phyloP scores from a whole-genome alignment of 345 rosid genomes.

The Garcia nutans region DNA sequence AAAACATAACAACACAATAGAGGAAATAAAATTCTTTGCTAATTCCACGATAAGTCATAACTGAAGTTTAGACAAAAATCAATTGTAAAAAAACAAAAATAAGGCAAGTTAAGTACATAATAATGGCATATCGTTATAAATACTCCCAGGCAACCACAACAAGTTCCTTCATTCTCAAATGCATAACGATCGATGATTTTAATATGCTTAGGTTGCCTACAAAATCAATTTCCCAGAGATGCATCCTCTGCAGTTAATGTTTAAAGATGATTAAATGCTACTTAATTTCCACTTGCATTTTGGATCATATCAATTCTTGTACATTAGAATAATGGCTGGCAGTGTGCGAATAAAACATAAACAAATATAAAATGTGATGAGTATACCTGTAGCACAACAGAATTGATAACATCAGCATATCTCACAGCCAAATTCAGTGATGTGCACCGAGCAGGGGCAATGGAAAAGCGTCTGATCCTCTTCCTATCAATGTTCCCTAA shows the following conservation, averaged over 20 bases:
- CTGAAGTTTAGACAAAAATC: not conserved
- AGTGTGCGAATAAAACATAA: not conserved
- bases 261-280: too few species aligned
- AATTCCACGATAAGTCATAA: not conserved
- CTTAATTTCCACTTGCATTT: not conserved
- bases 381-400: constrained; percentile 83
- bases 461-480: constrained; percentile 74
- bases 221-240: not conserved
- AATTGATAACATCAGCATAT: constrained; percentile 81
- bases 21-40: not conserved
- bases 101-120: not conserved
- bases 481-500: constrained; percentile 74
- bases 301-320: not conserved
- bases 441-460: constrained; percentile 92
- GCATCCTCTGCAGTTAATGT: too few species aligned
- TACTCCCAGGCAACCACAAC: too few species aligned
- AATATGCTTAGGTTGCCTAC: not conserved
- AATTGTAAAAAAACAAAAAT: not conserved
- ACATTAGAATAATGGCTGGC: not conserved
- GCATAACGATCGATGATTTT: not conserved
- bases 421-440: constrained; percentile 89
- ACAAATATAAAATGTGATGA: not conserved
- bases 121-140: not conserved
- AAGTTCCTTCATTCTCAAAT: too few species aligned
- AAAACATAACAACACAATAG: too few species aligned